Conservation (phyloP, 1,284 basidiomycete genomes). For the Puccinia hordei region DNA sequence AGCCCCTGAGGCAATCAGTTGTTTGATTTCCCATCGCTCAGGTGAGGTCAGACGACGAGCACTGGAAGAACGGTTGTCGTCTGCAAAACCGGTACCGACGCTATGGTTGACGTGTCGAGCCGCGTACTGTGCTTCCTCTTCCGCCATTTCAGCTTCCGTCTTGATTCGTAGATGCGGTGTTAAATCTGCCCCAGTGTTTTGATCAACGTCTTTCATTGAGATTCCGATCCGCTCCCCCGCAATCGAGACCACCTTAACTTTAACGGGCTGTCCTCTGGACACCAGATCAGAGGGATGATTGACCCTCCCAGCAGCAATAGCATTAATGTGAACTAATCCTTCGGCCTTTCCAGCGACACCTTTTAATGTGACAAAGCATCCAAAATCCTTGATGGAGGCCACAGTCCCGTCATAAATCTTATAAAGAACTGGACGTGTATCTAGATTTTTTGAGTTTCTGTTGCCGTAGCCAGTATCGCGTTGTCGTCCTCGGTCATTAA, state of each 20-base stretch:
- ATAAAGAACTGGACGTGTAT: constrained; percentile 71
- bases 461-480: constrained; percentile 48
- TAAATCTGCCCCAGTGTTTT: constrained; percentile 81
- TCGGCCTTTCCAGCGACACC: constrained; percentile 82
- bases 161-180: constrained; percentile 91
- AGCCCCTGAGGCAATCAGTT: constrained; percentile 92
- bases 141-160: constrained; percentile 81
- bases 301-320: constrained; percentile 80
- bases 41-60: constrained; percentile 92
- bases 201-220: constrained; percentile 98
- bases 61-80: constrained; percentile 61
- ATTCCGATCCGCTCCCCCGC: constrained; percentile 78
- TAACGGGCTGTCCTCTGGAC: constrained; percentile 78
- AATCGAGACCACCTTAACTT: constrained; percentile 93
- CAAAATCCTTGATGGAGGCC: constrained; percentile 86
- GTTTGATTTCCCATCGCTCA: constrained; percentile 98
- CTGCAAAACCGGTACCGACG: constrained; percentile 62
- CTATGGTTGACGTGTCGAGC: constrained; percentile 63
- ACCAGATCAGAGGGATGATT: constrained; percentile 85
- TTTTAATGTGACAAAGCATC: constrained; percentile 86
- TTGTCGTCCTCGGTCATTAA: constrained; percentile 57
- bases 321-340: constrained; percentile 94
- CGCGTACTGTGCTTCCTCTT: constrained; percentile 71
- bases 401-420: constrained; percentile 93
- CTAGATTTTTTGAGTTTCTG: not conserved